These are phyloP conservation scores for Penicillium expansum DNA, from an alignment of 2,329 filamentous ascomycete species.

Conservation along the genomic window DNA sequence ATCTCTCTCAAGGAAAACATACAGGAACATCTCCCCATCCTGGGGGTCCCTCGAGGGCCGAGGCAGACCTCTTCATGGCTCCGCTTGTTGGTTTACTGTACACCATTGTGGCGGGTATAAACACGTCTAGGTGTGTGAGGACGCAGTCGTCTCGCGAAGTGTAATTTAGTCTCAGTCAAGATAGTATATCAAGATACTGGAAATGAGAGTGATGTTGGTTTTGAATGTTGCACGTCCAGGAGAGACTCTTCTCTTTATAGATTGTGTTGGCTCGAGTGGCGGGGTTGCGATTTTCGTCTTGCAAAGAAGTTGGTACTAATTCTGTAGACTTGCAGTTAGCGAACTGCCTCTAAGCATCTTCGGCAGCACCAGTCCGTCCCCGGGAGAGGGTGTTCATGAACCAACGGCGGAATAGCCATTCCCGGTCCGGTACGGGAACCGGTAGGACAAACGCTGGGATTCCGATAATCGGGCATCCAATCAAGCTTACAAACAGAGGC, in stretches of 20 bases:
- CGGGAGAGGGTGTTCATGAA: background rate
- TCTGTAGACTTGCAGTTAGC: conserved; percentile 8
- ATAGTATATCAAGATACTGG: background rate
- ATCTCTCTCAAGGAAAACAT: conserved; percentile 1
- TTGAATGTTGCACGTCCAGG: background rate
- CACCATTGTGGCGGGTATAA: conserved; percentile 26
- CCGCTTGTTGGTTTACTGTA: conserved; percentile 27
- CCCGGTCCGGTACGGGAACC: conserved; percentile 7
- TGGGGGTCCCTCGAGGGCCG: conserved; percentile 26
- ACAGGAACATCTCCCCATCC: conserved; percentile 35
- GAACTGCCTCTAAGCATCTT: background rate
- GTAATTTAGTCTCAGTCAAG: background rate
- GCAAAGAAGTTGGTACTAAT: background rate
- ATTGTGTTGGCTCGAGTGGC: background rate
- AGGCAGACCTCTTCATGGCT: conserved; percentile 33
- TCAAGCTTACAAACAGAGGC: conserved; percentile 16
- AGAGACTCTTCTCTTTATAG: conserved; percentile 11
- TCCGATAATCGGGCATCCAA: conserved; percentile 9
- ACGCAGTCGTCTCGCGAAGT: background rate
- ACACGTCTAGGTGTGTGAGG: background rate
- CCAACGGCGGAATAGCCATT: conserved; percentile 5
- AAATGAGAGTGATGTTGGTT: background rate
- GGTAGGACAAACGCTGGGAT: conserved; percentile 10
- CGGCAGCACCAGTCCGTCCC: conserved; percentile 5
- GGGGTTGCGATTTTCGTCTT: background rate